A percentile compares a stretch with the other conserved stretches of the same genome.
Conservation (phyloP, 192 early-diverging fungal species). For the Coemansia sp. region DNA sequence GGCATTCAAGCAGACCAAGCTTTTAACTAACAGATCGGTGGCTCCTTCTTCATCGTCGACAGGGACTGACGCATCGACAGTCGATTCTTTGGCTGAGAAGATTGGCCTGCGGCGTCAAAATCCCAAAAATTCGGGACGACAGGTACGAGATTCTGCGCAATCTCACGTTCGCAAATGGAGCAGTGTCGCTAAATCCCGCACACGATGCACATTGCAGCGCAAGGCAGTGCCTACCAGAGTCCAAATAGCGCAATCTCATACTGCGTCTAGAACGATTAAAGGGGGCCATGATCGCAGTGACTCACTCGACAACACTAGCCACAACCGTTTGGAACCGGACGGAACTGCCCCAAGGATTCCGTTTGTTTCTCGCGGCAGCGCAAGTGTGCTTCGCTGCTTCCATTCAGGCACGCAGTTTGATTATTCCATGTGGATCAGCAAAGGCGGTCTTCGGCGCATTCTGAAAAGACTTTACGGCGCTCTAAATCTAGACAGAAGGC, state of each 20-base stretch:
- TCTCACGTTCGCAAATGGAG: slow-evolving; percentile 6
- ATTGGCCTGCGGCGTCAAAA: slow-evolving; percentile 11
- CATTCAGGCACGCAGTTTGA: slow-evolving; percentile 38
- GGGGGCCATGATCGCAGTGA: neutral
- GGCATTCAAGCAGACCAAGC: slow-evolving; percentile 25
- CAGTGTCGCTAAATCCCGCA: neutral
- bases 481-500: neutral
- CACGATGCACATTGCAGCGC: slow-evolving; percentile 1
- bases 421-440: slow-evolving; percentile 40
- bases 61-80: neutral
- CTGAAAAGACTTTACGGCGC: slow-evolving; percentile 12
- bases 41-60: neutral
- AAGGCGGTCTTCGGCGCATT: slow-evolving; percentile 35
- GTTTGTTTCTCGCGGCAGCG: neutral
- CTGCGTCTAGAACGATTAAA: neutral
- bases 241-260: neutral
- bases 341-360: neutral
- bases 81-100: slow-evolving; percentile 23
- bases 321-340: neutral
- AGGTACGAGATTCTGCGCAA: neutral
- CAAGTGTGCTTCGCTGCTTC: slow-evolving; percentile 3
- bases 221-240: slow-evolving; percentile 23
- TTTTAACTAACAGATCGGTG: slow-evolving; percentile 11
- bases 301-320: neutral
- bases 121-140: neutral